Base-by-base conservation (phyloP, 352 stramenopile genomes). In the Phytophthora macrochlamydospora region DNA sequence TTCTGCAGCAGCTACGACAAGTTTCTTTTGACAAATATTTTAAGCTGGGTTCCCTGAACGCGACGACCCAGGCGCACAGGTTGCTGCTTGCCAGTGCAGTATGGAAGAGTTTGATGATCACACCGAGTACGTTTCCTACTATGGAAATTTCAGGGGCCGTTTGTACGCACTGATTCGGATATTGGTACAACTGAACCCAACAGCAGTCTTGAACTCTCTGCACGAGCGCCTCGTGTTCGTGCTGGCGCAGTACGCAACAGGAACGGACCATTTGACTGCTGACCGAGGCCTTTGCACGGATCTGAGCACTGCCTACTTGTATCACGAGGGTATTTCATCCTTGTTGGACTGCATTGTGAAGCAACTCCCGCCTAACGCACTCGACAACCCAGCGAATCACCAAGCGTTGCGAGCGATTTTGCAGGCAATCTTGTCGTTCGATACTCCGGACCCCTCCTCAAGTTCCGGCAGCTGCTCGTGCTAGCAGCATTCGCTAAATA, bases 11-110 rank as follows among this genome's bases (percentile, higher is more conserved):
- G 37, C 45, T 92, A n/a, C 81, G 79, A 24, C 74, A 87, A 45
- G 75, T 87, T 6, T 82, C 78, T 8, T 89, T 90, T 13, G 84
- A 92, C 13, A 94, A 92, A 56, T 94, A 92, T 66, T 94, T 94
- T 52, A 92, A 91, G 59, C 50, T 94, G 3, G 65, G 76, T 2
- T 92, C 83, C 86, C 86, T 1, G 83, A 92, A 24, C 83, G 83
- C 18, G 82, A 88, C 0, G 55, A 69, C 35, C 48, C 65, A 0
- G 75, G 72, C 1, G 18, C 45, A 24, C 46, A 85, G 18, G 81
- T 63, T 7, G 37, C 59, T 28, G 72, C 70, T 5, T 85, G 73
- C 48, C 43, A 72, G 18, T 83, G 75, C 54, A 88, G 79, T 40
- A 73, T 59, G 43, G 59, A 84, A 62, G 86, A 94, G 12, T 94